phyloP scores from a whole-genome alignment of 768 basidiomycete genomes.

The Cyclocybe aegerita region DNA sequence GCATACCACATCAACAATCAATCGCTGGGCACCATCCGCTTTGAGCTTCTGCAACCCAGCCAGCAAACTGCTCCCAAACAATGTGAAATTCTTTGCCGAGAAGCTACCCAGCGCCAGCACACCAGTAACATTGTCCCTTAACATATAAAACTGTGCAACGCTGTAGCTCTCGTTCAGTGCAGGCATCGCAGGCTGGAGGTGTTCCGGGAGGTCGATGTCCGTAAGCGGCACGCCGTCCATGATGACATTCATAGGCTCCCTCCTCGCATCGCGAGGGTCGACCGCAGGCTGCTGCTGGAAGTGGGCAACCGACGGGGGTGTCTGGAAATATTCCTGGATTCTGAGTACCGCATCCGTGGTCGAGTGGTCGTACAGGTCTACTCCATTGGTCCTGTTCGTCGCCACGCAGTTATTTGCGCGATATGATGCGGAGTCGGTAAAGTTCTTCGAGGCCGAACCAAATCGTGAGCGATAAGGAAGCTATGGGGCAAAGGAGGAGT shows the following conservation, averaged over 20 bases:
- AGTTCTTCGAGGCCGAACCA: conserved; percentile 40
- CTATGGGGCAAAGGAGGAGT: conserved; percentile 22
- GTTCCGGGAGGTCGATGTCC: conserved; percentile 42
- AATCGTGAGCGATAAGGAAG: conserved; percentile 60
- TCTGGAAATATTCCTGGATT: conserved; percentile 7
- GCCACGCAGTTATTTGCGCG: conserved; percentile 54
- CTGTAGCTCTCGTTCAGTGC: conserved; percentile 45
- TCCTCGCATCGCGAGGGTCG: conserved; percentile 26
- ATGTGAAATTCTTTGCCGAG: conserved; percentile 40
- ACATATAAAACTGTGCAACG: conserved; percentile 54
- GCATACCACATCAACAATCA: conserved; percentile 60
- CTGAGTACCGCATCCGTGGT: neutral
- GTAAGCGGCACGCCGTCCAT: conserved; percentile 44
- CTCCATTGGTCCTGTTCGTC: conserved; percentile 46
- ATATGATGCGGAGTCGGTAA: conserved; percentile 49
- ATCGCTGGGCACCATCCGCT: conserved; percentile 43
- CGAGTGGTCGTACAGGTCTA: conserved; percentile 30
- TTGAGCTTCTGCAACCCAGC: conserved; percentile 48
- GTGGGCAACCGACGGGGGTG: conserved; percentile 25
- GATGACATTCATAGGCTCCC: conserved; percentile 47
- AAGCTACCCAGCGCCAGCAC: conserved; percentile 61
- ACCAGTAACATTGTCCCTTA: conserved; percentile 52
- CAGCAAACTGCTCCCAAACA: conserved; percentile 42
- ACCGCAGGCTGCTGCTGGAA: conserved; percentile 41
- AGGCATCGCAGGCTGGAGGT: conserved; percentile 33